Evolutionary conservation across 305 asterid genomes (phyloP).

Genomic region (Solanum hybrid): DNA sequence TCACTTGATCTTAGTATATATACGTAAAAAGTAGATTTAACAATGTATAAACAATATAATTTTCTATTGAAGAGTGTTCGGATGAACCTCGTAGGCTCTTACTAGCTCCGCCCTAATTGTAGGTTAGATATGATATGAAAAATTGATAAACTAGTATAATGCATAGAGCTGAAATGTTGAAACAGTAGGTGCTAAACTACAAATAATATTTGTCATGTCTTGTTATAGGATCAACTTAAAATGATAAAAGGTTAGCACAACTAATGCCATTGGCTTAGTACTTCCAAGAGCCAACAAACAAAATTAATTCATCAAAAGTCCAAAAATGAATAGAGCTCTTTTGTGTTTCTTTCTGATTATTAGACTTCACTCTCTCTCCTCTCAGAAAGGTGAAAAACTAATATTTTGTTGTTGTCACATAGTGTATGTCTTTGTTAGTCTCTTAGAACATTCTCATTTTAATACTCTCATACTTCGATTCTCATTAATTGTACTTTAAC

Average conservation of each 20-base stretch:
- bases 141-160: neutral
- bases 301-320: slow-evolving; percentile 15
- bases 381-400: slow-evolving; percentile 3
- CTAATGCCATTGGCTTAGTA: slow-evolving; percentile 1
- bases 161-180: neutral
- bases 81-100: neutral
- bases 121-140: neutral
- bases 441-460: neutral
- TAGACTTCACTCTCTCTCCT: neutral
- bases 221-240: neutral
- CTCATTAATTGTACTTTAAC: neutral
- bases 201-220: neutral
- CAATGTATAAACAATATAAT: neutral
- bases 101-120: neutral
- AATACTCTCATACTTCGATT: neutral
- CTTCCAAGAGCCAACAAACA: slow-evolving; percentile 23
- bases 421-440: slow-evolving; percentile 16
- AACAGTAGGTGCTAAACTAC: neutral
- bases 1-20: neutral
- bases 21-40: no score
- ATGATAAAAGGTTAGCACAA: neutral
- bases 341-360: neutral
- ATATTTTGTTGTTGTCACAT: slow-evolving; percentile 11
- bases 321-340: slow-evolving; percentile 2
- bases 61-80: neutral